Conservation (phyloP, 352 stramenopile genomes). For the Pythium pyrilobum region DNA sequence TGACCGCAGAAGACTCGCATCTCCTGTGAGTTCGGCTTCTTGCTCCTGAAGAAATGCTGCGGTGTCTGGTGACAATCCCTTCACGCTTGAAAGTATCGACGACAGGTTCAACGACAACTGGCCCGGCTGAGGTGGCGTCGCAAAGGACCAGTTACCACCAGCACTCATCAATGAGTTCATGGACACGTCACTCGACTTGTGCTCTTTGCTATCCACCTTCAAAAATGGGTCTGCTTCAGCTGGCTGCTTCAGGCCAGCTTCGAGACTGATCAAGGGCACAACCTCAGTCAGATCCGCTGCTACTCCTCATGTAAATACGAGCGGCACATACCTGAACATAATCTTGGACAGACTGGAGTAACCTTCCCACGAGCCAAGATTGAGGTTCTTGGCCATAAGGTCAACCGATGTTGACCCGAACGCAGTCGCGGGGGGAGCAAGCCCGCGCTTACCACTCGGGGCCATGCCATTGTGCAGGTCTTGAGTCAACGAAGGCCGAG, state of each 20-base stretch:
- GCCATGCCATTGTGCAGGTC: background rate
- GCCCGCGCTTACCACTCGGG: background rate
- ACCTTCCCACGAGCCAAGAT: conserved; percentile 57
- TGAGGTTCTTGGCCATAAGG: conserved; percentile 34
- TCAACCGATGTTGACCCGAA: conserved; percentile 24
- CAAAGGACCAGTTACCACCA: conserved; percentile 10
- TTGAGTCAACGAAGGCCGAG: background rate
- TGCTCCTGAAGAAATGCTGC: conserved; percentile 53
- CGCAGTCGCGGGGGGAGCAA: background rate
- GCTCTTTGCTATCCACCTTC: conserved; percentile 5
- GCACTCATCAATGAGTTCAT: conserved; percentile 19
- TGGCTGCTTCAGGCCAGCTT: conserved; percentile 19
- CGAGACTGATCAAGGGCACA: conserved; percentile 24
- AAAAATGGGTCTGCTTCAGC: background rate
- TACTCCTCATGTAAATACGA: background rate
- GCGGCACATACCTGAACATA: conserved; percentile 48
- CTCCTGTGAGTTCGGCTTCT: conserved; percentile 46
- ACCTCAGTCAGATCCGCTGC: background rate
- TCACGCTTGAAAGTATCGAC: conserved; percentile 44
- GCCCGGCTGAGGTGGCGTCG: conserved; percentile 1
- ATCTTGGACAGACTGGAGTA: conserved; percentile 70
- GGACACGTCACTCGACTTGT: conserved; percentile 15
- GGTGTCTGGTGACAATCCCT: conserved; percentile 38
- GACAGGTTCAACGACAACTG: conserved; percentile 41
- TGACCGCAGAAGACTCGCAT: conserved; percentile 50